phyloP scores from a whole-genome alignment of 1,284 basidiomycete species.

The Tilletia walkeri region DNA sequence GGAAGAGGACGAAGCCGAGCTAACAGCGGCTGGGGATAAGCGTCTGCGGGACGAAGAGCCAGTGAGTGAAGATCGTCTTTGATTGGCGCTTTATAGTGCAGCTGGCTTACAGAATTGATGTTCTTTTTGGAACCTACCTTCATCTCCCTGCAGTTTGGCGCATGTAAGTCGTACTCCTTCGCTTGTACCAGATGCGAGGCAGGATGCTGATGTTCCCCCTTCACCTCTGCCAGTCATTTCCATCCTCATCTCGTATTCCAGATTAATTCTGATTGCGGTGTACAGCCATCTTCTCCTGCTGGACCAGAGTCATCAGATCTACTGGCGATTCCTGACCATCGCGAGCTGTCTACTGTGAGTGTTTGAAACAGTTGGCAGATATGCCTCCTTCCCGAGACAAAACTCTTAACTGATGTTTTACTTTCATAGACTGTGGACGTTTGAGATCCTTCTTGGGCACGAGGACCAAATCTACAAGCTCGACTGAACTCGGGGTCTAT shows the following conservation, averaged over 20 bases:
- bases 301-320: conserved; percentile 52
- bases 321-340: conserved; percentile 53
- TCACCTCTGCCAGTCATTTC: conserved; percentile 24
- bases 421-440: conserved; percentile 2
- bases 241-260: conserved; percentile 46
- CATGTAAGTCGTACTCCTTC: neutral
- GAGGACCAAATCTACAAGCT: conserved; percentile 15
- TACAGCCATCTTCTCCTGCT: conserved; percentile 51
- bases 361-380: no score
- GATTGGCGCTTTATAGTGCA: no score
- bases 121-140: neutral
- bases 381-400: no score
- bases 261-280: conserved; percentile 51
- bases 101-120: neutral
- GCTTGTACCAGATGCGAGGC: neutral
- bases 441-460: conserved; percentile 2
- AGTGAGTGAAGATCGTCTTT: conserved; percentile 18
- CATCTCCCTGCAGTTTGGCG: neutral
- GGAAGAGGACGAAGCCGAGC: conserved; percentile 1
- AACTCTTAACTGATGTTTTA: neutral
- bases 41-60: conserved; percentile 22
- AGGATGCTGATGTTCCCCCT: neutral
- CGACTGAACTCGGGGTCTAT: neutral
- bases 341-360: conserved; percentile 36
- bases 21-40: neutral